A percentile compares a stretch with the other conserved stretches of the same genome.
These are phyloP conservation scores for Aspergillus sp. DNA, from an alignment of 2,329 filamentous ascomycete genomes.

Conservation along the genomic window DNA sequence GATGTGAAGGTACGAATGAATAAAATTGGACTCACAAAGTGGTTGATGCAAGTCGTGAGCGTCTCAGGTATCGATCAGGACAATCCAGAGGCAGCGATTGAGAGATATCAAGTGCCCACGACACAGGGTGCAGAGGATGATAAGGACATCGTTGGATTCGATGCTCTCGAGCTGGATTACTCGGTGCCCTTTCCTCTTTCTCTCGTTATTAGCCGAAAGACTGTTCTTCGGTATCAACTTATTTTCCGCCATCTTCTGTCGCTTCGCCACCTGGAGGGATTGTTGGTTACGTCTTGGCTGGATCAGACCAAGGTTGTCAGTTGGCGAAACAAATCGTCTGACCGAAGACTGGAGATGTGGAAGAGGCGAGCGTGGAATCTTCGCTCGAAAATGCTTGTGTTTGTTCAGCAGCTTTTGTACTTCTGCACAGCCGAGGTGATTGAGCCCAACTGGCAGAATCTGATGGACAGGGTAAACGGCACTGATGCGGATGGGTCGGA, in stretches of 20 bases:
- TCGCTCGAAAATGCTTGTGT: slow-evolving; percentile 89
- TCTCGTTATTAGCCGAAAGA: slow-evolving; percentile 91
- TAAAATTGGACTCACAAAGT: slow-evolving; percentile 85
- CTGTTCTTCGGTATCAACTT: slow-evolving; percentile 92
- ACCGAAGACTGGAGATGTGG: slow-evolving; percentile 76
- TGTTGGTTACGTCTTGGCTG: slow-evolving; percentile 83
- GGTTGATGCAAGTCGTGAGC: slow-evolving; percentile 91
- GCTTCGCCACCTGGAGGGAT: slow-evolving; percentile 80
- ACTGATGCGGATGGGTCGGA: slow-evolving; percentile 42
- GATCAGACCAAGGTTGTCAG: slow-evolving; percentile 75
- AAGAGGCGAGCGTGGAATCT: slow-evolving; percentile 90
- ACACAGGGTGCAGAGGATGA: slow-evolving; percentile 64
- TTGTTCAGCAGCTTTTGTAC: slow-evolving; percentile 93
- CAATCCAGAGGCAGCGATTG: slow-evolving; percentile 54
- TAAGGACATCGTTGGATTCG: slow-evolving; percentile 84
- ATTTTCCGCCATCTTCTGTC: slow-evolving; percentile 92
- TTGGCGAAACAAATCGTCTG: slow-evolving; percentile 77
- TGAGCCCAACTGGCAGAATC: slow-evolving; percentile 91
- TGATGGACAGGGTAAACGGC: slow-evolving; percentile 78
- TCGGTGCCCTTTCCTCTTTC: slow-evolving; percentile 91
- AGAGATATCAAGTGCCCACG: slow-evolving; percentile 69
- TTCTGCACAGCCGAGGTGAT: slow-evolving; percentile 97
- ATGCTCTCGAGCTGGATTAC: slow-evolving; percentile 90
- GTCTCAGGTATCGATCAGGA: slow-evolving; percentile 94
- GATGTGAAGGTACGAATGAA: slow-evolving; percentile 98